Evolutionary conservation across 352 stramenopile species (phyloP).

Genomic region (Pythium biforme): DNA sequence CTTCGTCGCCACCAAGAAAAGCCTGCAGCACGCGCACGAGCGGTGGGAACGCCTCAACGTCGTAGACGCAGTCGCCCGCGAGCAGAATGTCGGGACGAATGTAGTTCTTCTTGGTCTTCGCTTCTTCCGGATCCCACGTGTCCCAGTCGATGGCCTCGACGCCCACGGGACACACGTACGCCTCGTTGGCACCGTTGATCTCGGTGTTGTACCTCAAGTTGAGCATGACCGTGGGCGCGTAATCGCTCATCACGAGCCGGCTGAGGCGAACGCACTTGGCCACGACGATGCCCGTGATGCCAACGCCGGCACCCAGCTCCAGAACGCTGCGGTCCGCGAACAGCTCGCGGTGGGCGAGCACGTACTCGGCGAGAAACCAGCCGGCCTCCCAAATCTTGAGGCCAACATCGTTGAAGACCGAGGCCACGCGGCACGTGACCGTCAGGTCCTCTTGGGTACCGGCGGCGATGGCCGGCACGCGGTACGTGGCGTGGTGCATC

Average conservation of each 20-base stretch:
- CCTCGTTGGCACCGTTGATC: conserved; percentile 51
- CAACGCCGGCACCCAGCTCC: conserved; percentile 71
- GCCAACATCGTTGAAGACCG: conserved; percentile 79
- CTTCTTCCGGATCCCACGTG: conserved; percentile 45
- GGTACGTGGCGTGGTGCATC: conserved; percentile 78
- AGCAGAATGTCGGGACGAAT: conserved; percentile 53
- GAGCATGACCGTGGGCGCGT: conserved; percentile 79
- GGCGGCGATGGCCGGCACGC: conserved; percentile 22
- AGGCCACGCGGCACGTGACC: conserved; percentile 75
- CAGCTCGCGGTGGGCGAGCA: conserved; percentile 46
- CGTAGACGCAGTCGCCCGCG: conserved; percentile 78
- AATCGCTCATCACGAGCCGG: conserved; percentile 66
- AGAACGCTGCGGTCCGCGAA: conserved; percentile 57
- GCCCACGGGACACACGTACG: conserved; percentile 42
- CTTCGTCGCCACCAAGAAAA: conserved; percentile 39
- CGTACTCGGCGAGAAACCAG: conserved; percentile 75
- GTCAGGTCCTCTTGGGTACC: conserved; percentile 20
- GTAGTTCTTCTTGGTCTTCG: conserved; percentile 19
- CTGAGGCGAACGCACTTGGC: conserved; percentile 38
- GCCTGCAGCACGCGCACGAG: conserved; percentile 55
- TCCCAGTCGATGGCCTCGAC: conserved; percentile 73
- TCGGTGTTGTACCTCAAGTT: conserved; percentile 84
- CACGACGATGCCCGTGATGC: conserved; percentile 65
- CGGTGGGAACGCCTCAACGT: conserved; percentile 55
- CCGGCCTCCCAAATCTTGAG: conserved; percentile 83